These are phyloP conservation scores for Candida pseudofarinosa DNA, from an alignment of 805 yeast species.

Conservation along the genomic window DNA sequence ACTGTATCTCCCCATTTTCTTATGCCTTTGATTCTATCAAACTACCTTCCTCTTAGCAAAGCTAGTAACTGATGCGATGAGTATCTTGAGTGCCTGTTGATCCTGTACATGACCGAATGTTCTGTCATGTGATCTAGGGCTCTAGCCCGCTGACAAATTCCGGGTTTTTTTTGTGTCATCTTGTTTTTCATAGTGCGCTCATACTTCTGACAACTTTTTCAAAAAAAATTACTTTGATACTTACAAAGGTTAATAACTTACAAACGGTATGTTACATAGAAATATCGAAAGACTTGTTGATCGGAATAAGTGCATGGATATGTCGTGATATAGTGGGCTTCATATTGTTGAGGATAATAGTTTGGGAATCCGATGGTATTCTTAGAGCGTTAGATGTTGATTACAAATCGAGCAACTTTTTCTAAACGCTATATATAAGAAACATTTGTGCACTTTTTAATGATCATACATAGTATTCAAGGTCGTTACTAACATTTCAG, in stretches of 20 bases:
- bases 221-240: not conserved
- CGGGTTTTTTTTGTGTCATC: not conserved
- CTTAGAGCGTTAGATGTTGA: too few species aligned
- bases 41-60: not conserved
- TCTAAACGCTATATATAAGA: not conserved
- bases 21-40: not conserved
- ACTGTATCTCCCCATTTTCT: constrained; percentile 78
- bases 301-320: too few species aligned
- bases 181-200: not conserved
- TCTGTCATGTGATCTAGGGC: not conserved
- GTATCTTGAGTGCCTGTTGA: not conserved
- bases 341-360: too few species aligned
- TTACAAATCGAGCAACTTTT: not conserved
- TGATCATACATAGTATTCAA: too few species aligned
- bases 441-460: too few species aligned
- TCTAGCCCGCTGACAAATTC: not conserved
- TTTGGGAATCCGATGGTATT: too few species aligned
- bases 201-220: not conserved
- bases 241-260: not conserved
- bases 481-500: constrained; percentile 26
- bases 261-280: not conserved
- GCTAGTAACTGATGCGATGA: too few species aligned
- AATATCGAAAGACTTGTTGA: too few species aligned
- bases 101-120: not conserved
- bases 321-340: too few species aligned